Conservation (phyloP, 2,329 filamentous ascomycete species). For the Fusarium sp. region DNA sequence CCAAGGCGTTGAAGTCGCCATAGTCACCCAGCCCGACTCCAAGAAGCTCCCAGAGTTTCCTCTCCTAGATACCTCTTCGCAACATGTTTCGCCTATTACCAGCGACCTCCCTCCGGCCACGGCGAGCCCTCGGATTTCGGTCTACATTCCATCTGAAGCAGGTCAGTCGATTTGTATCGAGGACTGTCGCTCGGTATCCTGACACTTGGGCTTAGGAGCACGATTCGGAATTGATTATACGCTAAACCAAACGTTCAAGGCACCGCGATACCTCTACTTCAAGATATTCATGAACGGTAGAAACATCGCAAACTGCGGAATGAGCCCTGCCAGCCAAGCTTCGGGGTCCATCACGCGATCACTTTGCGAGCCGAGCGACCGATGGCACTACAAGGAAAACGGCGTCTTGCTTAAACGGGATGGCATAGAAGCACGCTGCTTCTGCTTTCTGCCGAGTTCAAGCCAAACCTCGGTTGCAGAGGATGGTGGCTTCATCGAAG, state of each 20-base stretch:
- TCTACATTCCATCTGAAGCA: conserved; percentile 67
- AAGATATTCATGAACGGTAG: conserved; percentile 66
- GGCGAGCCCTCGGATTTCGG: conserved; percentile 58
- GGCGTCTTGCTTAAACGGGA: conserved; percentile 49
- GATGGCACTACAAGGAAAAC: conserved; percentile 55
- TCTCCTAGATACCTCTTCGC: conserved; percentile 63
- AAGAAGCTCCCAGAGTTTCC: conserved; percentile 63
- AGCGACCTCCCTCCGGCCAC: not conserved
- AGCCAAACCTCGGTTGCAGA: conserved; percentile 56
- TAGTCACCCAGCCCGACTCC: conserved; percentile 53
- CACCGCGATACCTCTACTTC: conserved; percentile 61
- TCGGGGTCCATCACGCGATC: conserved; percentile 57
- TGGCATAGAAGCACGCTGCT: conserved; percentile 62
- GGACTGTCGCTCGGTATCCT: not conserved
- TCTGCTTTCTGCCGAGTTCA: conserved; percentile 58
- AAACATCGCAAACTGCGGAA: conserved; percentile 64
- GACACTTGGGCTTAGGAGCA: conserved; percentile 52
- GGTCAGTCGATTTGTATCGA: conserved; percentile 50
- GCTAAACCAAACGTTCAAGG: conserved; percentile 51
- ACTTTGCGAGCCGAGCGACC: conserved; percentile 60
- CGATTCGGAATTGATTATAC: conserved; percentile 65
- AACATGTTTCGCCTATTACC: conserved; percentile 47
- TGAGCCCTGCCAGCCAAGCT: conserved; percentile 51
- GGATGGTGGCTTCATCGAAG: conserved; percentile 66
- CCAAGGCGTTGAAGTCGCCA: conserved; percentile 59